Evolutionary conservation across 2,329 filamentous ascomycete species (phyloP), one percentile per base, ranked within the genome.

Genomic region (Hypocreales sp.): DNA sequence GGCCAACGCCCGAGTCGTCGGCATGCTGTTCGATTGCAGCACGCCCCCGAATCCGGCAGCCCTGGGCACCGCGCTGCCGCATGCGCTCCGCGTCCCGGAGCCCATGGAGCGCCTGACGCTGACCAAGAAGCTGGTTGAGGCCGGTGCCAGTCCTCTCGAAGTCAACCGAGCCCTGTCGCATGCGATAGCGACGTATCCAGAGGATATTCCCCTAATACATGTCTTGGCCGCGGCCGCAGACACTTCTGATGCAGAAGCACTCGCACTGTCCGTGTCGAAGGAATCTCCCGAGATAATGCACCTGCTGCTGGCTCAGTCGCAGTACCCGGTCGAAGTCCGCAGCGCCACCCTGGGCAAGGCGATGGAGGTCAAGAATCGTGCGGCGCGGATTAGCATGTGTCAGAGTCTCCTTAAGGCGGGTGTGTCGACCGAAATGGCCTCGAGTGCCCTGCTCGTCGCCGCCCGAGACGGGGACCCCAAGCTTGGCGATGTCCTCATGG

Each of bases 381-480:
- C 45, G 1, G 40, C 40, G 8, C 51, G 66, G 5, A 50, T 54
- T 12, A 35, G 44, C 15, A 60, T 67, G 3, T 67, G 62, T 29
- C 48, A 45, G 9, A 48, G 51, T 3, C 46, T 72, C 5, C 38
- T 69, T 1, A 50, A 50, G 22, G 53, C 55, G 3, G 64, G 64
- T 2, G 55, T 65, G 0, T 53, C 58, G 0, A 50, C 55, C 0
- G 42, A 55, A 1, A 51, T 53, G 1, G 54, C 68, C 0, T 67
- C 64, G 0, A 55, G 60, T 12, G 63, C 63, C 1, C 42, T 72
- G 1, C 45, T 70, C 1, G 45, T 56, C 1, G 66, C 66, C 1
- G 62, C 65, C 1, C 50, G 60, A 0, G 63, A 69, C 12, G 63
- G 63, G 1, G 67, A 72, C 33, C 32, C 68, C 7, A 47, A 52